Percentiles rank a stretch among this genome's conserved stretches.
Evolutionary conservation across 1,284 basidiomycete species (phyloP).

Genomic region (Cystobasidium sp.): DNA sequence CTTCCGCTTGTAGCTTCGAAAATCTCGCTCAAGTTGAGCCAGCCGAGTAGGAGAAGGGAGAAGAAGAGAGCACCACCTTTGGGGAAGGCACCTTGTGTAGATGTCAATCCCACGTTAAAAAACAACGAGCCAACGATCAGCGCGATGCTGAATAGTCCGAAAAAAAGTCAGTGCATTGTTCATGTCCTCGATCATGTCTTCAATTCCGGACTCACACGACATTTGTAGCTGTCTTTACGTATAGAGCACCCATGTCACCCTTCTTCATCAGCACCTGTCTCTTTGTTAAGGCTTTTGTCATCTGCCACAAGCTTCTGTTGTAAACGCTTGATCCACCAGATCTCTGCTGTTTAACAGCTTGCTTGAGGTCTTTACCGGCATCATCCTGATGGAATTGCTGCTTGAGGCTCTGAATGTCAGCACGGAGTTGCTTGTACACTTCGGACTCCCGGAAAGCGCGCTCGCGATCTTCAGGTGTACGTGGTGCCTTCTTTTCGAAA

Average conservation of each 20-base stretch:
- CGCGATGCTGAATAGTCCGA: conserved; percentile 65
- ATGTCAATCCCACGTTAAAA: conserved; percentile 49
- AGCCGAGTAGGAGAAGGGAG: conserved; percentile 50
- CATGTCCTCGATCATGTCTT: conserved; percentile 59
- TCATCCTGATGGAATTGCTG: conserved; percentile 9
- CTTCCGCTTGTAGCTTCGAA: conserved; percentile 47
- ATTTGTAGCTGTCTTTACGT: conserved; percentile 53
- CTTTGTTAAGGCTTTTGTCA: conserved; percentile 47
- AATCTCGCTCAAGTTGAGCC: conserved; percentile 52
- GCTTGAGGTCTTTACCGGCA: conserved; percentile 60
- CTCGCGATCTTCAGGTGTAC: conserved; percentile 33
- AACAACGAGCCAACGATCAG: conserved; percentile 52
- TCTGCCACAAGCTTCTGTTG: conserved; percentile 30
- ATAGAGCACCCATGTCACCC: conserved; percentile 51
- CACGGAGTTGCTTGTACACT: conserved; percentile 7
- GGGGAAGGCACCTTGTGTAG: conserved; percentile 67
- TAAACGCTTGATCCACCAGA: conserved; percentile 26
- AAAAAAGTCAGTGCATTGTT: conserved; percentile 59
- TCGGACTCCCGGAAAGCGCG: conserved; percentile 32
- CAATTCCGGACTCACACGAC: conserved; percentile 43
- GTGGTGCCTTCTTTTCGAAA: conserved; percentile 23
- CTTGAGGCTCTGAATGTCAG: conserved; percentile 4
- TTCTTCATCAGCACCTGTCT: conserved; percentile 52
- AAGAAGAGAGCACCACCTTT: conserved; percentile 71
- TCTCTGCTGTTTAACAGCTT: conserved; percentile 55